Base-by-base conservation (phyloP, 208 protist species). In the Chromosphaera perkinsii region DNA sequence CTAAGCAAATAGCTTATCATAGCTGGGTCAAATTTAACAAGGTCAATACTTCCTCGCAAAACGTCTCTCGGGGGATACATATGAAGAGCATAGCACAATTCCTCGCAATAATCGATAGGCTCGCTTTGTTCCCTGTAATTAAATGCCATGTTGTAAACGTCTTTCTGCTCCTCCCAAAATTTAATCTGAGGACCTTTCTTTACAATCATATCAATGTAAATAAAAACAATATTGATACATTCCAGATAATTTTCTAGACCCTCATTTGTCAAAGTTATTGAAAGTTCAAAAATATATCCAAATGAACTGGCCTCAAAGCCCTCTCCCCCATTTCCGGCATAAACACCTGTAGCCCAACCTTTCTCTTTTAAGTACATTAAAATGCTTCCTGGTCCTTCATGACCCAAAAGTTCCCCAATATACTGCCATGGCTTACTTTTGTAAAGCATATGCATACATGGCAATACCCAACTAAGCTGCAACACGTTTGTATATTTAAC, bases 141-240 rank as follows among this genome's bases (percentile, higher is more conserved):
- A 17, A 45, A 45, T 45, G 39, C 39, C 39, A 45, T n/a, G 17
- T 45, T 17, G 17, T 7, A 7, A 7, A 45, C 10, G 39, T 7
- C 17, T 17, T 17, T 45, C 39, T 45, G 51, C 51, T 39, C 51
- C 2, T 45, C 59, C 62, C 82, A 90, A 10, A 87, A 77, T 22
- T 39, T 62, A 47, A 45, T 49, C 39, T 89, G 65, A n/a, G 89
- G 77, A 39, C 76, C 77, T 35, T 76, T 20, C 4, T 2, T 10
- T 10, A 55, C 51, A 14, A 78, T 60, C 39, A 77, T 72, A 7
- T 79, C 79, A 72, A 91, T 82, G 29, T 71, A 78, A 14, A 85
- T 62, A 69, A 87, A 91, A 1, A 88, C 35, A 1, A 82, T 55
- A 24, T 60, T 66, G 45, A 88, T 70, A 33, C 90, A 77, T 51